These are phyloP conservation scores for Carex kokanica DNA, from an alignment of 176 grass and related monocot genomes.

Conservation along the genomic window DNA sequence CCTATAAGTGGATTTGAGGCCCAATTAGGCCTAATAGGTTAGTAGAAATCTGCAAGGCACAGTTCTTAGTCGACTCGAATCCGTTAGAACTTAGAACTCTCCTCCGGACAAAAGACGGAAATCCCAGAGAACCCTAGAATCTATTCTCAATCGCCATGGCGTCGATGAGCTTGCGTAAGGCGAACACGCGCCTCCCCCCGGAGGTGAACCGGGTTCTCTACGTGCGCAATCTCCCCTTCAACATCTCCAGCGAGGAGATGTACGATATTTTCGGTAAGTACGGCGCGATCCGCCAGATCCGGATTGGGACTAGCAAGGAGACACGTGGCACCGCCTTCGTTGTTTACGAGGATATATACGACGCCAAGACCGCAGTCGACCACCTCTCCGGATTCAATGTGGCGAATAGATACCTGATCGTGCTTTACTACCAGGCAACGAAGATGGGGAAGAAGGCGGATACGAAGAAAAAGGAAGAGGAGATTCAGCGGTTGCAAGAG, in stretches of 20 bases:
- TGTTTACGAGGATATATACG: conserved; percentile 99
- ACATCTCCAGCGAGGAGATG: conserved; percentile 99
- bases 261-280: conserved; percentile 99
- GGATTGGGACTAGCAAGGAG: conserved; percentile 86
- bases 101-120: not conserved
- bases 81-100: not conserved
- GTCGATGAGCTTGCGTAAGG: conserved; percentile 71
- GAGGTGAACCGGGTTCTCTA: conserved; percentile 96
- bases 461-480: conserved; percentile 93
- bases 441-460: conserved; percentile 97
- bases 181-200: conserved; percentile 81
- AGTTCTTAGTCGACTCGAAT: not conserved
- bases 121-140: not conserved
- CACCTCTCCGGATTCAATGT: conserved; percentile 99
- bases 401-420: conserved; percentile 97
- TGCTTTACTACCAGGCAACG: conserved; percentile 93
- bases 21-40: not conserved
- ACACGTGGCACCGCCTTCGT: conserved; percentile 94
- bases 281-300: conserved; percentile 97
- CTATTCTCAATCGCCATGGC: conserved; percentile 37
- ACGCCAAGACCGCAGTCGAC: conserved; percentile 99
- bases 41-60: not conserved
- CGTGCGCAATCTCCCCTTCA: conserved; percentile 99
- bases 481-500: conserved; percentile 83
- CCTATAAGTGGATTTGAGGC: not conserved